phyloP scores from a whole-genome alignment of 345 rosid genomes.

The Toxicodendron radicans region DNA sequence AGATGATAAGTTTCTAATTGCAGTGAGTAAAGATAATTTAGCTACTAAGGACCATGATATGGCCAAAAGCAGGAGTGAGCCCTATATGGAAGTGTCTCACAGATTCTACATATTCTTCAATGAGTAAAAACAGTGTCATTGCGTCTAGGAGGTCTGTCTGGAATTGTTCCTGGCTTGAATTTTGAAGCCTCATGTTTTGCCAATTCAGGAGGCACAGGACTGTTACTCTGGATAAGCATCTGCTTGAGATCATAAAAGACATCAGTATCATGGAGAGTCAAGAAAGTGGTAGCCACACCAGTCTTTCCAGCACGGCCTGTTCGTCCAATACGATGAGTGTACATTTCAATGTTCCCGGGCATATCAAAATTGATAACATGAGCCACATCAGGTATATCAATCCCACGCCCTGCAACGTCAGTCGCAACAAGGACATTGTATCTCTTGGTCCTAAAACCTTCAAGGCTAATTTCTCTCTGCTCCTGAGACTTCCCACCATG shows the following conservation, averaged over 20 bases:
- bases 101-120: slow-evolving; percentile 32
- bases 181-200: slow-evolving; percentile 95
- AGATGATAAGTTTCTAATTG: slow-evolving; percentile 1
- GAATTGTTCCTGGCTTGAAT: slow-evolving; percentile 87
- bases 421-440: slow-evolving; percentile 93
- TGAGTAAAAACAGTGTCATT: slow-evolving; percentile 85
- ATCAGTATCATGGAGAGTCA: slow-evolving; percentile 74
- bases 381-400: slow-evolving; percentile 94
- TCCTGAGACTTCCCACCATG: slow-evolving; percentile 98
- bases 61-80: not conserved
- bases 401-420: slow-evolving; percentile 94
- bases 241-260: slow-evolving; percentile 97
- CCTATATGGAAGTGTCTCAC: not conserved
- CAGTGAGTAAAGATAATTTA: not conserved
- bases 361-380: slow-evolving; percentile 92
- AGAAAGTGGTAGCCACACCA: slow-evolving; percentile 88
- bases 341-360: slow-evolving; percentile 85
- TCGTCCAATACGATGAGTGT: slow-evolving; percentile 95
- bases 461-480: slow-evolving; percentile 90
- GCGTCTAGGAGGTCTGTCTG: slow-evolving; percentile 90
- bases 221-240: slow-evolving; percentile 94
- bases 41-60: not conserved
- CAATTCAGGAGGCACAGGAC: slow-evolving; percentile 86
- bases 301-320: slow-evolving; percentile 98
- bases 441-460: slow-evolving; percentile 86